Base-by-base conservation (phyloP, 805 yeast genomes). In the Kazachstania africana region DNA sequence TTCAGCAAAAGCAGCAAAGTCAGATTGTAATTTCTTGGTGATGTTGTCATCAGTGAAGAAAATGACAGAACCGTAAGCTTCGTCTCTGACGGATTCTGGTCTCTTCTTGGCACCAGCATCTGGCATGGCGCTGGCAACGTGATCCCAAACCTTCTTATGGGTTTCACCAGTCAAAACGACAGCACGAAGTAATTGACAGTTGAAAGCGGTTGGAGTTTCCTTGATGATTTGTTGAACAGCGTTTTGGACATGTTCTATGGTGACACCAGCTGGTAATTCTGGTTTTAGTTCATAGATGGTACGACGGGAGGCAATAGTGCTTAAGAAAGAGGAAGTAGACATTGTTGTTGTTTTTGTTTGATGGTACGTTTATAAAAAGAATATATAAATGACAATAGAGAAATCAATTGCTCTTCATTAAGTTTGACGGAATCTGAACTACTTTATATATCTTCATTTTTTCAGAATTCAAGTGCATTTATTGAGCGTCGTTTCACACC, bases 121-220 rank as follows among this genome's bases (percentile, higher is more conserved):
- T 29, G 60, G 60, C 28, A 61, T 49, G 29, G 59, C 48, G 16
- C 54, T 53, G 32, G 48, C 53, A 18, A 65, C 68, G 19, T 55
- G 35, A 35, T 51, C 50, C 75, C 75, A 68, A 12, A 68, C 62
- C 32, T 55, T 41, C 36, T 58, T 60, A 59, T 66, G 71, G 27
- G 63, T 43, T 5, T 47, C 63, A 34, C 70, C 72, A 27, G 64
- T 60, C 31, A 69, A 28, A 36, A 69, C 59, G 12, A 66, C 43
- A 17, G 73, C 73, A 29, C 72, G 62, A 47, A 61, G 55, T 26
- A 61, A 56, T 50, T 69, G 75, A 28, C 66, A 62, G 59, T 69
- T 69, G 63, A 67, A 69, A 18, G 68, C 48, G n/a, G 70, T 62
- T 45, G 75, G 75, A 8, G 70, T 64, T 42, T 63, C 51, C 48